phyloP scores from a whole-genome alignment of 768 basidiomycete species.

The Termitomyces heimii region DNA sequence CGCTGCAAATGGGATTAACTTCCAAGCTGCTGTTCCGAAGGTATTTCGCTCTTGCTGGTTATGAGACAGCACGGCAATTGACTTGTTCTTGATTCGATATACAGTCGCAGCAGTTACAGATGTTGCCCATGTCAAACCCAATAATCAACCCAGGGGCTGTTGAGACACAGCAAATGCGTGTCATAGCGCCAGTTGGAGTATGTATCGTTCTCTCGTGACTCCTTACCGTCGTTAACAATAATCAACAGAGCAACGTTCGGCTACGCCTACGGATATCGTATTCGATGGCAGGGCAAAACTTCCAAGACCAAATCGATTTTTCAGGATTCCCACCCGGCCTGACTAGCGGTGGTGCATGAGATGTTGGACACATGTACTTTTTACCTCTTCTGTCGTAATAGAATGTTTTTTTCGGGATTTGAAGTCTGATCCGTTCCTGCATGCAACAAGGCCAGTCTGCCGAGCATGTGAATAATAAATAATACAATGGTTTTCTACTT shows the following conservation, averaged over 20 bases:
- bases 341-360: constrained; percentile 40
- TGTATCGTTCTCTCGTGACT: constrained; percentile 24
- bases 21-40: constrained; percentile 98
- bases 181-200: constrained; percentile 84
- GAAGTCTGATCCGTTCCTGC: background rate
- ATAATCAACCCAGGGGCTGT: constrained; percentile 69
- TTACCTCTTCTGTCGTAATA: background rate
- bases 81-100: background rate
- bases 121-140: constrained; percentile 93
- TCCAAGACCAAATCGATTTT: constrained; percentile 95
- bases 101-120: constrained; percentile 94
- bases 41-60: constrained; percentile 30
- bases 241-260: constrained; percentile 69
- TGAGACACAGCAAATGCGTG: constrained; percentile 95
- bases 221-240: constrained; percentile 6
- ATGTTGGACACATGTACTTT: background rate
- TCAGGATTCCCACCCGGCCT: constrained; percentile 78
- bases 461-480: background rate
- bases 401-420: constrained; percentile 7
- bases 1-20: constrained; percentile 63
- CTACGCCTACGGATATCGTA: constrained; percentile 84
- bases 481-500: too few species aligned
- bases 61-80: background rate
- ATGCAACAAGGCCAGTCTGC: background rate
- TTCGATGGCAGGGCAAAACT: constrained; percentile 54